Percentiles rank a stretch among this genome's conserved stretches.
Evolutionary conservation across 1,284 basidiomycete species (phyloP).

Genomic region (Ceratobasidium sp.): DNA sequence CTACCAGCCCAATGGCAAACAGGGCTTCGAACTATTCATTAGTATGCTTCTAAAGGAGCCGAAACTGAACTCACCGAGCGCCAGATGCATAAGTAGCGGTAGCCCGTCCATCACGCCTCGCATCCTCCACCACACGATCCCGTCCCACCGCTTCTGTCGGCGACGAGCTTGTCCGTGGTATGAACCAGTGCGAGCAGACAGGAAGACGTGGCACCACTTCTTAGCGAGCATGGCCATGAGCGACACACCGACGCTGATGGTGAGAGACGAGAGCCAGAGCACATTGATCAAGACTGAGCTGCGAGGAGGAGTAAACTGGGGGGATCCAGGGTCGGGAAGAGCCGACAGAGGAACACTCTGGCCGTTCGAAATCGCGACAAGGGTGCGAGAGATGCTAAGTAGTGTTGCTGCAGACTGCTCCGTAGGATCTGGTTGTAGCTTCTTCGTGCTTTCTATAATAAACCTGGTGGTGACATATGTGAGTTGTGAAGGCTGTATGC

Average conservation of each 20-base stretch:
- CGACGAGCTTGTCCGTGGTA: no score
- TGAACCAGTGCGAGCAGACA: conserved; percentile 15
- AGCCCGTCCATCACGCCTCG: neutral
- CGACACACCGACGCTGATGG: neutral
- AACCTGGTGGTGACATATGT: neutral
- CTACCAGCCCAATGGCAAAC: no score
- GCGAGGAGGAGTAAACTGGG: neutral
- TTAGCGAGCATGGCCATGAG: conserved; percentile 15
- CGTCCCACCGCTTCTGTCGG: no score
- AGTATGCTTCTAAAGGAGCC: no score
- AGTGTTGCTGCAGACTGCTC: no score
- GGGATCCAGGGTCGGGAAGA: neutral
- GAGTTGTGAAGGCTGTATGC: neutral
- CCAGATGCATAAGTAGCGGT: conserved; percentile 10
- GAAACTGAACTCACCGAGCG: neutral
- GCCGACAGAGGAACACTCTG: neutral
- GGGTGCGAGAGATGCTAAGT: no score
- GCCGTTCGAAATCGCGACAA: neutral
- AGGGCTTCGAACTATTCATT: no score
- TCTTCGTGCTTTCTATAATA: neutral
- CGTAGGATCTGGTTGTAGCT: no score
- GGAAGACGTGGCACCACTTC: neutral
- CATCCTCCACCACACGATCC: no score
- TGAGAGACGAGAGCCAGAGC: conserved; percentile 8
- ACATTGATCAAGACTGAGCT: neutral